phyloP scores from a whole-genome alignment of 2,329 filamentous ascomycete species.

The Cylindrodendrum hubeiense region DNA sequence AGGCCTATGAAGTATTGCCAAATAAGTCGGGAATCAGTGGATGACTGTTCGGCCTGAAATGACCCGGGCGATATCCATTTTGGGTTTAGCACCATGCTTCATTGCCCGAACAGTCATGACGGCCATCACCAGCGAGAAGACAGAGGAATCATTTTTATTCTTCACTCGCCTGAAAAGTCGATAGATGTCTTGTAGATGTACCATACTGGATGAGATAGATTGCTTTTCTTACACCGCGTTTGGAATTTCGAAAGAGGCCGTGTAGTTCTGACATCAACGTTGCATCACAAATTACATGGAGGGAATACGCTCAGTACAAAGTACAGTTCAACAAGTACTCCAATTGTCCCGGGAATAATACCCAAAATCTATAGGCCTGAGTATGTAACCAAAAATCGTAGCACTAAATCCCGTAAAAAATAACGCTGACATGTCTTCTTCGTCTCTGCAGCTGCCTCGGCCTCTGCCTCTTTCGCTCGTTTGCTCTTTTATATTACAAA shows the following conservation, averaged over 20 bases:
- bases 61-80: neutral
- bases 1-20: neutral
- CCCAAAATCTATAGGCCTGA: constrained; percentile 25
- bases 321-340: constrained; percentile 21
- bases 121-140: neutral
- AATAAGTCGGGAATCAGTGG: neutral
- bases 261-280: neutral
- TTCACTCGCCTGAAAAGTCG: too few species aligned
- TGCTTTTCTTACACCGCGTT: too few species aligned
- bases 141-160: neutral
- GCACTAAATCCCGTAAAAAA: constrained; percentile 18
- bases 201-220: too few species aligned
- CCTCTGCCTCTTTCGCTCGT: neutral
- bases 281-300: neutral
- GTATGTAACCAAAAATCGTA: constrained; percentile 22
- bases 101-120: neutral
- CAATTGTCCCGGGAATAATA: constrained; percentile 24
- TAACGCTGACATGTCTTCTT: constrained; percentile 19
- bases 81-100: neutral
- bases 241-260: too few species aligned
- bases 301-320: neutral
- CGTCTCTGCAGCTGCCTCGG: neutral
- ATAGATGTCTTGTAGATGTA: too few species aligned
- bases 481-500: constrained; percentile 16
- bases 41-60: neutral